phyloP scores from a whole-genome alignment of 1,284 basidiomycete genomes.

The Peniophora sp. region DNA sequence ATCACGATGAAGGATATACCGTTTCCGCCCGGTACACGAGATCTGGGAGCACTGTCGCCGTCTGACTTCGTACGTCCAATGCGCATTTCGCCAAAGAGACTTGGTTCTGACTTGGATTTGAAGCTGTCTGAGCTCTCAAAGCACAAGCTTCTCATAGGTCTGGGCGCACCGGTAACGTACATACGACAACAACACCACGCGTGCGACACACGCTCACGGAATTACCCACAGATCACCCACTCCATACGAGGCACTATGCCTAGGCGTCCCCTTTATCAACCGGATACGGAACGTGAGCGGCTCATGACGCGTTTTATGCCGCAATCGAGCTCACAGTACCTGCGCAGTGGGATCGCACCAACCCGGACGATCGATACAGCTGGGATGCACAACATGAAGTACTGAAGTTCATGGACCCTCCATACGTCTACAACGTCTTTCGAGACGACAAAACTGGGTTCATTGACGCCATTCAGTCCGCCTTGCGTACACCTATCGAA shows the following conservation, averaged over 20 bases:
- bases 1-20: background rate
- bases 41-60: background rate
- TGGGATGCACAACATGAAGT: constrained; percentile 28
- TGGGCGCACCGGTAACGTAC: constrained; percentile 13
- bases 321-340: background rate
- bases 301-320: background rate
- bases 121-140: constrained; percentile 2
- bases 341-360: constrained; percentile 16
- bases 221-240: constrained; percentile 17
- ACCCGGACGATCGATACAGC: constrained; percentile 20
- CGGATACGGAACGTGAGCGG: constrained; percentile 13
- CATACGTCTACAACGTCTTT: constrained; percentile 30
- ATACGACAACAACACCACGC: constrained; percentile 11
- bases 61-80: background rate
- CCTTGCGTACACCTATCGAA: constrained; percentile 11
- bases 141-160: constrained; percentile 12
- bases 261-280: constrained; percentile 35
- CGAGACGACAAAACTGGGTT: constrained; percentile 12
- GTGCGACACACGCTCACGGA: constrained; percentile 3
- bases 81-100: background rate
- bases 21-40: background rate
- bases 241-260: constrained; percentile 31
- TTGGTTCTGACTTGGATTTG: background rate
- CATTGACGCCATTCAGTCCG: constrained; percentile 11
- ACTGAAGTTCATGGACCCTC: constrained; percentile 20